Evolutionary conservation across 345 rosid species (phyloP), one percentile per base, ranked within the genome.

Genomic region (Mangifera indica): DNA sequence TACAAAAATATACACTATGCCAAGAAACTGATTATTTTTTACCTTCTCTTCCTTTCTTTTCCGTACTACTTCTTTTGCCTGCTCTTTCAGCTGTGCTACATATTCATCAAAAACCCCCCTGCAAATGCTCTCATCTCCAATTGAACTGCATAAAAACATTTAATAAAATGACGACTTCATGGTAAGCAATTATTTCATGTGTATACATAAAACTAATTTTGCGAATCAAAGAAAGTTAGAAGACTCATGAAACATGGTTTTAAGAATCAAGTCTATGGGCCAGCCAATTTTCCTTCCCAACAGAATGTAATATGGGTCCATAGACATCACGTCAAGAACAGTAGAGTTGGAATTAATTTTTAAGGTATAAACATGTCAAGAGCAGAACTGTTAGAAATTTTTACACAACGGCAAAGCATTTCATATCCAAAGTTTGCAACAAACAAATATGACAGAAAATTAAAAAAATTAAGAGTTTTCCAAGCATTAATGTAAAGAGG

Each of bases 1-100:
- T 10, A 25, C 42, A n/a, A 59, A 26, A 5, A 24, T 25, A n/a
- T 26, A 70, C 20, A 59, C 10, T 22, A 69, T 17, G 53, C 55
- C 17, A 55, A 18, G 40, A 34, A 73, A 65, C 32, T 37, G 42
- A 18, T 75, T n/a, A n/a, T 46, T 48, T 60, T 62, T 24, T 85
- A 93, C 98, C 95, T 87, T 92, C 52, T 87, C 93, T 77, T 85
- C 91, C 78, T 87, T 90, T 34, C 86, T 81, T 74, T 79, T 84
- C 60, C 78, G 79, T 73, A 89, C 91, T 68, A 79, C 79, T 71
- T 84, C 91, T 77, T 83, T 86, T 52, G 85, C 82, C 69, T 81
- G 85, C 69, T 90, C 97, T 80, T 87, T 85, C 73, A 94, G 84
- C 67, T 86, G 87, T 60, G 77, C 71, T 54, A 86, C 59, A 15